Evolutionary conservation across 306 rosid genomes (phyloP), one percentile per base, ranked within the genome.

Genomic region (Lablab purpureus): DNA sequence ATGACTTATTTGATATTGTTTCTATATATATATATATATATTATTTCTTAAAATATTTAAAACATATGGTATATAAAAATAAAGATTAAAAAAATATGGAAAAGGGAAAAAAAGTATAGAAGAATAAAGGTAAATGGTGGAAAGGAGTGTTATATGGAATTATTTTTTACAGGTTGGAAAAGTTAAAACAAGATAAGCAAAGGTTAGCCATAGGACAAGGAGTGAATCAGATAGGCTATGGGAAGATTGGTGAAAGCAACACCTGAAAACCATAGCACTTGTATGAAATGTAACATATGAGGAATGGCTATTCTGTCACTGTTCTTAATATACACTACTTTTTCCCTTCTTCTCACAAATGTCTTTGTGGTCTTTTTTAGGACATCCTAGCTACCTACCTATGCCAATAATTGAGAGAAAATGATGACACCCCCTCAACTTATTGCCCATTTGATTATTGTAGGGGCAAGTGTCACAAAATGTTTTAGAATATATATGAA

Each of bases 351-450:
- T 62, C 65, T 76, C 65, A 32, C 66, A 14, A 63, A 51, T 64
- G 12, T 66, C 67, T 58, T 45, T 21, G 8, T 30, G 30, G 37
- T 63, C 49, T 50, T 58, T 69, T 34, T 15, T n/a, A 62, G 34
- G 71, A 62, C 73, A 41, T 23, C 74, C 50, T 46, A 62, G 32
- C 67, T 52, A 52, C 36, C 25, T 17, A 17, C 47, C 37, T 30
- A 40, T 55, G 17, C 52, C 82, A 85, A 79, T 82, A 75, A 82
- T 79, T 82, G 66, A 82, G 77, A 37, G 64, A 66, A 70, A 70
- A 75, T 75, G 51, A 71, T 82, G 80, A 50, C 50, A 69, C 46
- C 49, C 49, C 37, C 28, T 63, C 70, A 62, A 67, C 66, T 8
- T 36, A 60, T 81, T 81, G 74, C 32, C 62, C 21, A 67, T 69